A percentile compares a stretch with the other conserved stretches of the same genome.
Conservation (phyloP, 768 basidiomycete species). For the Pleurotus tuoliensis region DNA sequence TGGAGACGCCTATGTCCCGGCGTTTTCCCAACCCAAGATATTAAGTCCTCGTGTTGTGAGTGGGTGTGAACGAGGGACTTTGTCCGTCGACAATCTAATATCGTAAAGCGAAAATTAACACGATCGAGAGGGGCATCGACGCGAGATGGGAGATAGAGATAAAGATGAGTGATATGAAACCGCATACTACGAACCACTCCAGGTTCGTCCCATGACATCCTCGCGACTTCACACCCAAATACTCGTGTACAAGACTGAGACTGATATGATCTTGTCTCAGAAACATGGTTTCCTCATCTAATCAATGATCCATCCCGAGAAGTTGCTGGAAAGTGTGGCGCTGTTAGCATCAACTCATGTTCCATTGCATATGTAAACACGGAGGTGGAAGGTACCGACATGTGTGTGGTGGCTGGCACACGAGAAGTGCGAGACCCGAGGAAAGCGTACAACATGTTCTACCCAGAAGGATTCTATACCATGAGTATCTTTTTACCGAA, state of each 20-base stretch:
- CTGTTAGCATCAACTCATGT: background rate
- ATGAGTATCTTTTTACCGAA: no score
- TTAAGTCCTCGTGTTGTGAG: constrained; percentile 1
- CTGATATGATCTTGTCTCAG: no score
- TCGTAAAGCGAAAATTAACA: constrained; percentile 6
- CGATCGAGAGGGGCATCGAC: background rate
- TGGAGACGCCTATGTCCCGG: background rate
- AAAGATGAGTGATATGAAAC: background rate
- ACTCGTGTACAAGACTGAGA: no score
- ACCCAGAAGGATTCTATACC: no score
- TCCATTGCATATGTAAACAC: background rate
- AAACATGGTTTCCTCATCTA: constrained; percentile 1
- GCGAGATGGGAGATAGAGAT: constrained; percentile 3
- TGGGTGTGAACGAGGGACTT: background rate
- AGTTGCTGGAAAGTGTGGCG: background rate
- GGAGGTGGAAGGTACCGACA: background rate
- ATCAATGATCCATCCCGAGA: background rate
- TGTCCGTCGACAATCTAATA: constrained; percentile 2
- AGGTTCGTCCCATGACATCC: no score
- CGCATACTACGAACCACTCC: no score
- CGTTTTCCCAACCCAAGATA: background rate
- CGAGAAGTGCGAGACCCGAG: background rate
- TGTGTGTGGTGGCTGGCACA: background rate
- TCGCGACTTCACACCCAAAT: no score
- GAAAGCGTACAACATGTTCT: no score